Base-by-base conservation (phyloP, 306 rosid species). In the Begonia masoniana region DNA sequence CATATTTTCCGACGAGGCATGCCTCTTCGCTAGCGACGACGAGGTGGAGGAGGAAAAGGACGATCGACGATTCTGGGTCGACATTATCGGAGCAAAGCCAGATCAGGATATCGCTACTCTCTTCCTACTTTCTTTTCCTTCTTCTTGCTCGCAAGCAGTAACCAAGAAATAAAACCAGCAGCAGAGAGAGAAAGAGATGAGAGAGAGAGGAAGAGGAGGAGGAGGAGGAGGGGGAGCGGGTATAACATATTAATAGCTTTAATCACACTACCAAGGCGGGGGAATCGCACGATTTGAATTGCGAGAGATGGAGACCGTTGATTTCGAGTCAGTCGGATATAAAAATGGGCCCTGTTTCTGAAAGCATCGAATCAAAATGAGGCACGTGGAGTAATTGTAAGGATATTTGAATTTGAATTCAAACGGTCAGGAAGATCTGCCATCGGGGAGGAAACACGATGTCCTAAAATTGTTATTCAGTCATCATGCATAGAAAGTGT, bases 21-120 rank as follows among this genome's bases (percentile, higher is more conserved):
- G 82, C 21, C 96, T 80, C 47, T 91, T 91, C 0, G 88, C 88
- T 76, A 81, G 15, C 6, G 96, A 85, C 19, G 96, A 81, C 0
- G 94, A 62, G 3, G 96, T 82, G 4, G 96, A 82, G 0, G 88
- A 80, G 0, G 94, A 74, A 57, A 83, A 86, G 8, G 39, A 31
- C 4, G 96, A 63, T 49, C 92, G 94, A 26, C 99, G 88, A 61
- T 73, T 85, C 68, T 74, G 79, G 56, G 55, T 58, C 8, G 94
- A 64, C 95, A 82, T 91, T 54, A 43, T 31, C 31, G 15, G 52
- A 51, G 61, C 64, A 31, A 9, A 31, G 39, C 39, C 39, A 31
- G 39, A 2, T 5, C 7, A 31, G 39, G 9, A 31, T 31, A 6
- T 7, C 0, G 39, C 39, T 3, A 10, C 10, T 50, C 23, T 41